Base-by-base conservation (phyloP, 2,329 filamentous ascomycete species). In the Coleophoma cylindrospora region DNA sequence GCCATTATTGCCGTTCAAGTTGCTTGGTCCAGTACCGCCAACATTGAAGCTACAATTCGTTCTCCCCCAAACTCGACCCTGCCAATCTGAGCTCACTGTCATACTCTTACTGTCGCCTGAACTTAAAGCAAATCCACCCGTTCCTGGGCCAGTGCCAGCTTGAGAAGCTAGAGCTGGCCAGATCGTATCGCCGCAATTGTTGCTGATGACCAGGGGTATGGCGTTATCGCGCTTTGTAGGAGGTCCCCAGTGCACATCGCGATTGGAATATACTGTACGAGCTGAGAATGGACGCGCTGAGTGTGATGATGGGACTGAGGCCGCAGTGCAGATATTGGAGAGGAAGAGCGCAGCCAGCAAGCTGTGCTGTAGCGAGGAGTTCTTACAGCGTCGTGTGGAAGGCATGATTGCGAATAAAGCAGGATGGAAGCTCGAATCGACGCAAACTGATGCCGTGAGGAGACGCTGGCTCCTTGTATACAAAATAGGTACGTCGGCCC, bases 1-100 rank as follows among this genome's bases (percentile, higher is more conserved):
- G 34, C 72, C 73, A 57, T 70, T 66, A 47, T 62, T 60, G 33
- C 62, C 64, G 40, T 64, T 66, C 32, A 70, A 66, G 52, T 70
- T 71, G 19, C 68, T 67, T 17, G 76, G 69, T n/a, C 68, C 72
- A 47, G 75, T 81, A 1, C 84, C 86, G 44, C 82, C 76, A 14
- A 73, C 73, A 58, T 84, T 81, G 66, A 91, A 89, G 37, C 80
- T 87, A 70, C 89, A 95, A 64, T 94, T 94, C 15, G 89, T 92
- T 48, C 89, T 76, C 12, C 84, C 89, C 89, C 89, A 94, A 27
- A 94, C 74, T 48, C 89, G 80, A 10, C 89, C 89, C 64, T 88
- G 84, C 89, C 89, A 95, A 57, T 89, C 81, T 45, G 78, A 72
- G 11, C 83, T 80, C 21, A 94, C 87, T 48, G 76, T 81, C 53